These are phyloP conservation scores for Cyberlindnera suaveolens DNA, from an alignment of 805 yeast genomes.

Conservation along the genomic window DNA sequence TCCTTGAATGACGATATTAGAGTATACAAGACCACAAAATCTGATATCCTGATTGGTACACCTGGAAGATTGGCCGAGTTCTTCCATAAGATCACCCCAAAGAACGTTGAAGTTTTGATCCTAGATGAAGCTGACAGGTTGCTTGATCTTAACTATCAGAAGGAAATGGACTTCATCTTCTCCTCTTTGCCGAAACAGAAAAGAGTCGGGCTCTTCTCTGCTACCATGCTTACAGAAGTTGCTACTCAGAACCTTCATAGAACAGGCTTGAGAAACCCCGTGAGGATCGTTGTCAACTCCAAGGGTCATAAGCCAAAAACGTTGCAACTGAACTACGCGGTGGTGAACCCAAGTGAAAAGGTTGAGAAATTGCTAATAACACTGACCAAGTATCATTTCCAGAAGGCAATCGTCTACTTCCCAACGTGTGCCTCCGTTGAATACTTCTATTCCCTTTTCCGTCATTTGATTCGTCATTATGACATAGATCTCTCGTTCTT, in stretches of 20 bases:
- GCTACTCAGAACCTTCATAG: conserved; percentile 76
- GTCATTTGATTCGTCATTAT: conserved; percentile 27
- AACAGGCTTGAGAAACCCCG: conserved; percentile 92
- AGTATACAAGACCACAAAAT: conserved; percentile 42
- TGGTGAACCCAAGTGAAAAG: conserved; percentile 55
- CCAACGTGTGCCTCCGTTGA: conserved; percentile 87
- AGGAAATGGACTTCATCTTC: conserved; percentile 63
- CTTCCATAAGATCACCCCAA: conserved; percentile 51
- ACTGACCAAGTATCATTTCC: conserved; percentile 48
- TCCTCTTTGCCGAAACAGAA: conserved; percentile 79
- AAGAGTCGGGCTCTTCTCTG: conserved; percentile 90
- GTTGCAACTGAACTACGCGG: conserved; percentile 54
- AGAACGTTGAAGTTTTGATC: conserved; percentile 64
- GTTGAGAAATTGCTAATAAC: conserved; percentile 51
- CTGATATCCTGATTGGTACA: conserved; percentile 82
- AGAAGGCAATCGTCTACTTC: conserved; percentile 83
- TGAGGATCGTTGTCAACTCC: conserved; percentile 72
- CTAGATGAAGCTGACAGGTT: conserved; percentile 92
- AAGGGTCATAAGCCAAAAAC: conserved; percentile 51
- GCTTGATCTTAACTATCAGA: conserved; percentile 68
- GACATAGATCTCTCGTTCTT: conserved; percentile 38
- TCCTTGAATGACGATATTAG: conserved; percentile 69
- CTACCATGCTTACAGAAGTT: conserved; percentile 63
- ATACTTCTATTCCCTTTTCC: conserved; percentile 58
- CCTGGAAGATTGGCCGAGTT: conserved; percentile 88